Conservation (phyloP, 2,329 filamentous ascomycete species). For the Xylariaceae sp. region DNA sequence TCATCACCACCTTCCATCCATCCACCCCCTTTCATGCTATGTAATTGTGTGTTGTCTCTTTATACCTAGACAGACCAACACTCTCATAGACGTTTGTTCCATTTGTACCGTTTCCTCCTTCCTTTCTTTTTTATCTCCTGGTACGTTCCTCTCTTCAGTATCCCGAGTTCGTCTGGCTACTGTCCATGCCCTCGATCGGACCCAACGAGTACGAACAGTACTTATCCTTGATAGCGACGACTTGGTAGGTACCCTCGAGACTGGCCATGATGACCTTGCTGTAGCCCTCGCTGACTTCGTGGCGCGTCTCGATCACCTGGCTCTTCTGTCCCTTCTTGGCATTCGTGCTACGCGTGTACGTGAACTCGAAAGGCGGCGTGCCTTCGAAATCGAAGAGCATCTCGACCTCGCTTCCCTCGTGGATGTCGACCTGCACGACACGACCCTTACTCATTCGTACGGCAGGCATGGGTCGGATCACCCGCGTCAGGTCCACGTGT, state of each 20-base stretch:
- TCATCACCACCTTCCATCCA: background rate
- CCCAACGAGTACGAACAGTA: slow-evolving; percentile 84
- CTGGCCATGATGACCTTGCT: slow-evolving; percentile 77
- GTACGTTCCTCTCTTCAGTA: slow-evolving; percentile 18
- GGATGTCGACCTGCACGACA: slow-evolving; percentile 81
- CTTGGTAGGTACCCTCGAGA: slow-evolving; percentile 95
- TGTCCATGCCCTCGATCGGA: slow-evolving; percentile 47
- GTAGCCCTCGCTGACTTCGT: slow-evolving; percentile 77
- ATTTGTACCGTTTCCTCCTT: too few species aligned
- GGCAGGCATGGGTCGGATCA: slow-evolving; percentile 86
- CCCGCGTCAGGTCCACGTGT: slow-evolving; percentile 69
- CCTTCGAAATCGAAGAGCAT: slow-evolving; percentile 95
- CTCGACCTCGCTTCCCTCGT: slow-evolving; percentile 91
- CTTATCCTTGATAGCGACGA: slow-evolving; percentile 90
- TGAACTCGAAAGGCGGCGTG: slow-evolving; percentile 94
- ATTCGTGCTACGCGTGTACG: slow-evolving; percentile 88
- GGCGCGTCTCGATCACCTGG: slow-evolving; percentile 81
- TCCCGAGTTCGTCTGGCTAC: slow-evolving; percentile 38
- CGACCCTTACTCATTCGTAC: slow-evolving; percentile 84
- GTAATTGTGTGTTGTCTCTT: slow-evolving; percentile 2
- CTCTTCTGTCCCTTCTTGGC: slow-evolving; percentile 72
- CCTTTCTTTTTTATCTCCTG: background rate
- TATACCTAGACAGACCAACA: slow-evolving; percentile 5
- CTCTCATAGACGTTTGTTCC: background rate
- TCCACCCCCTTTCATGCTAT: slow-evolving; percentile 5